Base-by-base conservation (phyloP, 2,329 filamentous ascomycete genomes). In the Rhynchosporium secalis region DNA sequence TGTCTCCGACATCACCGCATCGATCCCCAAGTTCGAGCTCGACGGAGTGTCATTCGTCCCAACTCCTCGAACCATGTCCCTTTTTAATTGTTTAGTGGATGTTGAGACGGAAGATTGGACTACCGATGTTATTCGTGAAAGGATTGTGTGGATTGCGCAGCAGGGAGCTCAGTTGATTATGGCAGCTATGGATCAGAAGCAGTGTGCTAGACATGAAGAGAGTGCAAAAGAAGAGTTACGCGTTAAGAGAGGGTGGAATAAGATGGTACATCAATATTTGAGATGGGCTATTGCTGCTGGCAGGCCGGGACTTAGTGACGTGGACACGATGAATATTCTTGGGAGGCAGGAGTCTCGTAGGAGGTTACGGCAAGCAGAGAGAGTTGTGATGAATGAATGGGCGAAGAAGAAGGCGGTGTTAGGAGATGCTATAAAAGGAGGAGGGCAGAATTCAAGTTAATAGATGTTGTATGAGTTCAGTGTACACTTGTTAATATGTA, bases 231-330 rank as follows among this genome's bases (percentile, higher is more conserved):
- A 38, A 20, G 56, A 56, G 2, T 33, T 13, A 7, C 29, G 45
- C 5, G 41, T 65, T 3, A 58, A 47, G 28, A 75, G 73, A 55
- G 67, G 66, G n/a, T 72, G 74, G 66, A 79, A 77, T 62, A 79
- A 76, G 58, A 74, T 80, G 56, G 66, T 86, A 4, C 82, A 85
- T 73, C 74, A 79, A 61, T 85, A 83, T 68, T 73, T 88, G 58
- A 79, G 85, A 57, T 82, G 83, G 78, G 83, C 81, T 1, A 66
- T 88, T 29, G 77, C 78, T 2, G 82, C 77, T 46, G 82, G 82
- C 2, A 75, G 75, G 26, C 77, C 79, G 9, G 85, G 85, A 0
- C 83, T 84, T 1, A 76, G 79, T 15, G 78, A 83, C 9, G 79
- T 79, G 0, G 76, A 79, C 45, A 79, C 79, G 2, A 82, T 88